phyloP scores from a whole-genome alignment of 768 basidiomycete species.

The Mycena capillaripes region DNA sequence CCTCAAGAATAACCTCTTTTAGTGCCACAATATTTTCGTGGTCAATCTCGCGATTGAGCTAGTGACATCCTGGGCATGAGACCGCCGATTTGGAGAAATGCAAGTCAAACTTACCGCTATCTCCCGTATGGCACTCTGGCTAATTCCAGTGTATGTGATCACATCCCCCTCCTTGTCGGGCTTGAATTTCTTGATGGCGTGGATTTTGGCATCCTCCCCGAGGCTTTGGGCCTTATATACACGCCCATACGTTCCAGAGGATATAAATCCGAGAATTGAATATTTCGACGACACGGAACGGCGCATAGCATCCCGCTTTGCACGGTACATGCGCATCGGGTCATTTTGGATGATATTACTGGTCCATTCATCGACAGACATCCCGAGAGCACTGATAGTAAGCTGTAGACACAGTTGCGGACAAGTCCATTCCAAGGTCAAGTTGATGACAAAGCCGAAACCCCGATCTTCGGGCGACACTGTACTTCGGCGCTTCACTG shows the following conservation, averaged over 20 bases:
- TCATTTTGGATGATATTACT: slow-evolving; percentile 70
- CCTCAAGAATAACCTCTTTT: slow-evolving; percentile 95
- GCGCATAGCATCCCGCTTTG: slow-evolving; percentile 79
- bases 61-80: slow-evolving; percentile 7
- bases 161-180: slow-evolving; percentile 99
- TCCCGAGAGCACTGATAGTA: not conserved
- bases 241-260: slow-evolving; percentile 97
- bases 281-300: slow-evolving; percentile 86
- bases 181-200: slow-evolving; percentile 99
- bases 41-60: slow-evolving; percentile 91
- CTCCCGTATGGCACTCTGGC: slow-evolving; percentile 97
- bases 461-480: not conserved
- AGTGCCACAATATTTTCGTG: slow-evolving; percentile 94
- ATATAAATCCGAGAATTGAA: slow-evolving; percentile 95
- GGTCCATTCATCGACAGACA: slow-evolving; percentile 52
- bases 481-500: no score
- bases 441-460: not conserved
- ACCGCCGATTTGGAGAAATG: not conserved
- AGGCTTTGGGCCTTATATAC: slow-evolving; percentile 95
- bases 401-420: not conserved
- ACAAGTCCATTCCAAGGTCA: not conserved
- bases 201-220: slow-evolving; percentile 77
- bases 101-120: slow-evolving; percentile 79
- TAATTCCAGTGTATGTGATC: slow-evolving; percentile 95
- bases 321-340: slow-evolving; percentile 89